These are phyloP conservation scores for Trametes sanguinea DNA, from an alignment of 768 basidiomycete genomes.

Conservation along the genomic window DNA sequence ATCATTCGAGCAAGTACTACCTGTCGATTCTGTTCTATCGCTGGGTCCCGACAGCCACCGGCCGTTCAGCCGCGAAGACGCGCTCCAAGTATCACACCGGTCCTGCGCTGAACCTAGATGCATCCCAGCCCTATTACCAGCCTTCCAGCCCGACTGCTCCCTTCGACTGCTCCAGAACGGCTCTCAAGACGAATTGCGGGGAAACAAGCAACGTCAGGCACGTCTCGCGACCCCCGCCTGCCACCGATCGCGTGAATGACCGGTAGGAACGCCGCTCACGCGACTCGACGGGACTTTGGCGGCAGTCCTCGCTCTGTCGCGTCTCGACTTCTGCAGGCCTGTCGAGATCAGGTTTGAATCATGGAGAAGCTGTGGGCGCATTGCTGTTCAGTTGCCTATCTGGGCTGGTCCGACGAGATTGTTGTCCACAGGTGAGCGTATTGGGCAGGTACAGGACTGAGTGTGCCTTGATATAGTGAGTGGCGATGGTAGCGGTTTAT, in stretches of 20 bases:
- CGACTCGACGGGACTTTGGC: too few species aligned
- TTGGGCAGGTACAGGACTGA: background rate
- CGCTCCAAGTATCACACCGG: too few species aligned
- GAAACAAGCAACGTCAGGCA: background rate
- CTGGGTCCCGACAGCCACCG: too few species aligned
- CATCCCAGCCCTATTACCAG: too few species aligned
- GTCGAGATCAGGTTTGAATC: background rate
- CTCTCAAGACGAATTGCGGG: background rate
- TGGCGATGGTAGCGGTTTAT: background rate
- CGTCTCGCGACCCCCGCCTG: too few species aligned
- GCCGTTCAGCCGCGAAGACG: too few species aligned
- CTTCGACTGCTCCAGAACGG: background rate
- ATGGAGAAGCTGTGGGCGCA: background rate
- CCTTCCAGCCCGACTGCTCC: too few species aligned
- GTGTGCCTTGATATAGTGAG: background rate
- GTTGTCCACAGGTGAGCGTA: background rate
- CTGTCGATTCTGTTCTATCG: too few species aligned
- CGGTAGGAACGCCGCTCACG: too few species aligned
- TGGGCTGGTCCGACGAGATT: background rate
- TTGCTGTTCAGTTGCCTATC: constrained; percentile 6
- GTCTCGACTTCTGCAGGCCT: background rate
- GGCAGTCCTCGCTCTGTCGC: background rate
- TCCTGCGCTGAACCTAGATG: too few species aligned
- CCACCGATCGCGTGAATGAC: too few species aligned
- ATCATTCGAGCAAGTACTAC: too few species aligned